These are phyloP conservation scores for Leccinum broughii DNA, from an alignment of 768 basidiomycete species.

Conservation along the genomic window DNA sequence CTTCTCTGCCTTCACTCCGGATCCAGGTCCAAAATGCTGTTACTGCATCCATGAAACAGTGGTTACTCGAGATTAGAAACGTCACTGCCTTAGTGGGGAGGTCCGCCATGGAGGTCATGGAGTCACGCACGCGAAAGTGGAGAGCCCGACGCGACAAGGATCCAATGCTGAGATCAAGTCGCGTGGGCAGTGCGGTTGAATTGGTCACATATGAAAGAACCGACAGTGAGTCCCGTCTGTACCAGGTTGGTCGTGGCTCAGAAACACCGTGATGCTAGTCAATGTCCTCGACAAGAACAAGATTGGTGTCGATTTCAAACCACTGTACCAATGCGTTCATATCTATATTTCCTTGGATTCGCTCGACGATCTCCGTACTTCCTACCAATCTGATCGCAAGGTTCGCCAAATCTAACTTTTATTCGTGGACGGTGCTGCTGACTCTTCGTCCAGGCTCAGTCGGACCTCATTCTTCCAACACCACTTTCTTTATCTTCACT, in stretches of 20 bases:
- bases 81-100: conserved; percentile 82
- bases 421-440: conserved; percentile 16
- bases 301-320: conserved; percentile 89
- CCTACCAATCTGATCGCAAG: conserved; percentile 97
- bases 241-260: conserved; percentile 6
- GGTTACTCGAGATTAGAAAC: conserved; percentile 94
- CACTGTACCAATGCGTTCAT: conserved; percentile 94
- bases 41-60: conserved; percentile 93
- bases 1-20: conserved; percentile 88
- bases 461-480: conserved; percentile 85
- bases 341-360: conserved; percentile 91
- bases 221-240: conserved; percentile 66
- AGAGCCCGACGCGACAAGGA: conserved; percentile 82
- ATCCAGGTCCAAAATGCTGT: conserved; percentile 90
- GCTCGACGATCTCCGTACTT: conserved; percentile 85
- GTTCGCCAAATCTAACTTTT: conserved; percentile 35
- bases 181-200: conserved; percentile 91
- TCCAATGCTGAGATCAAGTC: conserved; percentile 67
- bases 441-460: conserved; percentile 74
- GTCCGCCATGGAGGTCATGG: conserved; percentile 90
- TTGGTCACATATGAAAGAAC: conserved; percentile 90
- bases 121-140: conserved; percentile 80
- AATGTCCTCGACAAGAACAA: conserved; percentile 91
- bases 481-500: conserved; percentile 68
- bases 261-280: conserved; percentile 45